A percentile compares a stretch with the other conserved stretches of the same genome.
phyloP scores from a whole-genome alignment of 352 stramenopile genomes.

The Globisporangium uncinulatum region DNA sequence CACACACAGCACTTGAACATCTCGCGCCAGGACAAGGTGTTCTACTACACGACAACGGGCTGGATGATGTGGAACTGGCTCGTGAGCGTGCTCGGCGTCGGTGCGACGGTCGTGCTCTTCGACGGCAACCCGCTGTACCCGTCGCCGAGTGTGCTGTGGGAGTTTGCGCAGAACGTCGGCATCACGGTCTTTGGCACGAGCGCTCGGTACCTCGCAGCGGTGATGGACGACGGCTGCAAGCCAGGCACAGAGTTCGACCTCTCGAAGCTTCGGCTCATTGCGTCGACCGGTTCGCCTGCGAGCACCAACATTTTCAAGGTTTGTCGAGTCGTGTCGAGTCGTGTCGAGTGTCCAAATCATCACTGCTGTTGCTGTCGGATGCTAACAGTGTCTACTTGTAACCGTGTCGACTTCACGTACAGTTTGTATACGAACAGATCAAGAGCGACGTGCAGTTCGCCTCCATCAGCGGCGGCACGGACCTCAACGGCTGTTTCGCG shows the following conservation, averaged over 20 bases:
- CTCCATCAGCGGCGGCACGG: conserved; percentile 80
- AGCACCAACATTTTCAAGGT: conserved; percentile 77
- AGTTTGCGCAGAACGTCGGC: conserved; percentile 49
- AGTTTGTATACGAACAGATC: conserved; percentile 73
- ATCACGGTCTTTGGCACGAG: conserved; percentile 72
- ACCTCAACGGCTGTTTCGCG: conserved; percentile 79
- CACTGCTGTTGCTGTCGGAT: not conserved
- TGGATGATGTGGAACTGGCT: conserved; percentile 92
- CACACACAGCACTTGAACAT: conserved; percentile 55
- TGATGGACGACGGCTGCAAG: conserved; percentile 63
- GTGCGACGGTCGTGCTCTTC: conserved; percentile 71
- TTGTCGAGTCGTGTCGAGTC: too few species aligned
- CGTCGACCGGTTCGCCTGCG: conserved; percentile 65
- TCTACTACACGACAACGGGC: conserved; percentile 79
- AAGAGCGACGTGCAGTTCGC: conserved; percentile 75
- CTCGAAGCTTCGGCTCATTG: conserved; percentile 59
- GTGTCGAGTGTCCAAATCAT: too few species aligned
- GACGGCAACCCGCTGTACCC: conserved; percentile 74
- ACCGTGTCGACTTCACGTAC: not conserved
- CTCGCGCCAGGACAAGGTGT: conserved; percentile 52
- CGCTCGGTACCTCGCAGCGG: conserved; percentile 64
- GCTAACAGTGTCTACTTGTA: not conserved
- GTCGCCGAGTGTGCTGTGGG: conserved; percentile 42
- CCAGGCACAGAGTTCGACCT: conserved; percentile 61
- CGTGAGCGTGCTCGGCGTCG: conserved; percentile 58